Conservation (phyloP, 2,329 filamentous ascomycete genomes). For the Fusarium avenaceum region DNA sequence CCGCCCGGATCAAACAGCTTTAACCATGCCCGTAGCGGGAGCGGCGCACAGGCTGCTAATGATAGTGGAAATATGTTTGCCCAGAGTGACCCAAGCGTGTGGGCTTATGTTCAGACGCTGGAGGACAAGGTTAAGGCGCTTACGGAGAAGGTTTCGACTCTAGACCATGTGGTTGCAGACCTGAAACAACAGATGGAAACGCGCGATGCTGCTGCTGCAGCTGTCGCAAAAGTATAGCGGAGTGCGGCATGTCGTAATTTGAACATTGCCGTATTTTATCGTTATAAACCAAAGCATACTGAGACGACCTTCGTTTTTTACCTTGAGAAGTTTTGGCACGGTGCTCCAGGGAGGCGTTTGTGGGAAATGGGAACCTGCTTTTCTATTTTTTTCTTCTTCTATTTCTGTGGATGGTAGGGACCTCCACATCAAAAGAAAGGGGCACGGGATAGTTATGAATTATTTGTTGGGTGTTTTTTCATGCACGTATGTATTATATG, state of each 20-base stretch:
- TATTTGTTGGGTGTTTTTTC: slow-evolving; percentile 32
- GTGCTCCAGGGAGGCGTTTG: slow-evolving; percentile 50
- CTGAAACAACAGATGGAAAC: slow-evolving; percentile 54
- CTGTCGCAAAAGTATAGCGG: slow-evolving; percentile 42
- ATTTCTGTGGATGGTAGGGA: slow-evolving; percentile 50
- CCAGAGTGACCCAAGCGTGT: slow-evolving; percentile 72
- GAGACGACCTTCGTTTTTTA: slow-evolving; percentile 45
- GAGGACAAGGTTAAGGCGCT: slow-evolving; percentile 66
- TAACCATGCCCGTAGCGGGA: slow-evolving; percentile 57
- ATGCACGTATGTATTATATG: slow-evolving; percentile 51
- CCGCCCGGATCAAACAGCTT: slow-evolving; percentile 51
- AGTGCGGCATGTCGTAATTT: slow-evolving; percentile 6
- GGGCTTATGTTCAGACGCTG: slow-evolving; percentile 78
- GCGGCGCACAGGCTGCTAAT: slow-evolving; percentile 66
- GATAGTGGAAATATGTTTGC: slow-evolving; percentile 78
- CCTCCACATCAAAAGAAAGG: slow-evolving; percentile 52
- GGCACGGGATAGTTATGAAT: slow-evolving; percentile 48
- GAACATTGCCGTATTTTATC: slow-evolving; percentile 26
- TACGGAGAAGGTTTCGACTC: slow-evolving; percentile 52
- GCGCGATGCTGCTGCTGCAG: slow-evolving; percentile 47
- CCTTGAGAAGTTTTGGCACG: slow-evolving; percentile 46
- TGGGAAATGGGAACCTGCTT: slow-evolving; percentile 44
- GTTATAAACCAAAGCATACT: slow-evolving; percentile 43
- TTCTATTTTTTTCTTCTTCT: slow-evolving; percentile 21
- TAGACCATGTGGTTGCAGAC: slow-evolving; percentile 53